A percentile compares a stretch with the other conserved stretches of the same genome.
phyloP scores from a whole-genome alignment of 495 filamentous ascomycete genomes.

The Penicillium odoratum region DNA sequence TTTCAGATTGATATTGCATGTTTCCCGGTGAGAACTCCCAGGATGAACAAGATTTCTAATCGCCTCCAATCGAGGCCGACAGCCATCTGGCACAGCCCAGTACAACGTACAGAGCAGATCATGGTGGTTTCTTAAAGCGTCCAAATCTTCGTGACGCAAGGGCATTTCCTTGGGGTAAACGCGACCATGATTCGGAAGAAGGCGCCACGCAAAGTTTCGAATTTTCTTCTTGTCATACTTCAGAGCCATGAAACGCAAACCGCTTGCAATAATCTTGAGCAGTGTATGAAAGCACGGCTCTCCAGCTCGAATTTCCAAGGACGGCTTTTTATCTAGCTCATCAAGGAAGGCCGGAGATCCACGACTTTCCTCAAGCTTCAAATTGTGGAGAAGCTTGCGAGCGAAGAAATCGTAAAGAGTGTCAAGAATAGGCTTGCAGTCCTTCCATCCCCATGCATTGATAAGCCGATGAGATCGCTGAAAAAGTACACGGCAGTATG shows the following conservation, averaged over 20 bases:
- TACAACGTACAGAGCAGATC: constrained; percentile 89
- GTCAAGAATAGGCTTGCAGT: constrained; percentile 74
- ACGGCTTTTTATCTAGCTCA: constrained; percentile 61
- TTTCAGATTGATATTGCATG: constrained; percentile 77
- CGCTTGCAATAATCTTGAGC: constrained; percentile 76
- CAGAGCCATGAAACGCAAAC: constrained; percentile 60
- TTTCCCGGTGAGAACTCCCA: constrained; percentile 77
- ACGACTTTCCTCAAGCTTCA: constrained; percentile 74
- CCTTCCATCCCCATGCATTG: constrained; percentile 80
- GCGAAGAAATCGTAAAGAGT: constrained; percentile 91
- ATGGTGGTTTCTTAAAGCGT: constrained; percentile 88
- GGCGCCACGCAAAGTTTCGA: constrained; percentile 71
- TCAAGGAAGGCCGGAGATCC: constrained; percentile 79
- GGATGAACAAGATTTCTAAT: constrained; percentile 80
- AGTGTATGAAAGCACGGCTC: constrained; percentile 95
- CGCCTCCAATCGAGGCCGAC: constrained; percentile 66
- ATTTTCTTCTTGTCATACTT: constrained; percentile 69
- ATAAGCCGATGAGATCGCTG: constrained; percentile 78
- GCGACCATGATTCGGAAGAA: constrained; percentile 86
- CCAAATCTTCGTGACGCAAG: constrained; percentile 73
- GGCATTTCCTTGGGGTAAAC: constrained; percentile 81
- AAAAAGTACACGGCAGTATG: constrained; percentile 73
- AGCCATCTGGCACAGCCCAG: constrained; percentile 73
- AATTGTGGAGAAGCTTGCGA: constrained; percentile 65
- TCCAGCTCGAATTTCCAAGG: constrained; percentile 58